Percentiles rank a stretch among this genome's conserved stretches.
Conservation (phyloP, 371 early-diverging fungal species). For the Chytridium lagenaria region DNA sequence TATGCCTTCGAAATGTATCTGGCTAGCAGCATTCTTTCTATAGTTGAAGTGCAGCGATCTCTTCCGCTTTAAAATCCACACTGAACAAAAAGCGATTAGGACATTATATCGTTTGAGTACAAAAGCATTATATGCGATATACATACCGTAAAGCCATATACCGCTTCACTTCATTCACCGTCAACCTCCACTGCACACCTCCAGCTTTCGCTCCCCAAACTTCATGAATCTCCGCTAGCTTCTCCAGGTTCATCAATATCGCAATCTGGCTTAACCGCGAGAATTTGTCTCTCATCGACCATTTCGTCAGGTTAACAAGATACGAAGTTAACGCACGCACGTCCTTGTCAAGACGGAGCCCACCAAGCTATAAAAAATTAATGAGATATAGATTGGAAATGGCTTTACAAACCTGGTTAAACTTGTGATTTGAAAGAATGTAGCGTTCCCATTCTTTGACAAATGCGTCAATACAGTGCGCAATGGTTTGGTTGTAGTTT, state of each 20-base stretch:
- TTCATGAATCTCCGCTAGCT: constrained; percentile 72
- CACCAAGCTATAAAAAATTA: too few relatives aligned
- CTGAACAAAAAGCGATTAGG: constrained; percentile 22
- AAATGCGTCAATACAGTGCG: constrained; percentile 65
- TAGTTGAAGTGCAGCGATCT: constrained; percentile 17
- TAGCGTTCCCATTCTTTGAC: constrained; percentile 86
- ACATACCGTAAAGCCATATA: constrained; percentile 40
- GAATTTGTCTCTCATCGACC: constrained; percentile 75
- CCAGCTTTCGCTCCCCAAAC: constrained; percentile 73
- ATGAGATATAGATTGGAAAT: too few relatives aligned
- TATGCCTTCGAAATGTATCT: not conserved
- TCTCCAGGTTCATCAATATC: constrained; percentile 79
- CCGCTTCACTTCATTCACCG: constrained; percentile 61
- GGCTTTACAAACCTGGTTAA: too few relatives aligned
- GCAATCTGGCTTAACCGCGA: constrained; percentile 82
- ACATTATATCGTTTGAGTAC: too few relatives aligned
- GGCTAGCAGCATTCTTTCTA: not conserved
- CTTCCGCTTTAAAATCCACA: constrained; percentile 40
- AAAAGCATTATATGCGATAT: not conserved
- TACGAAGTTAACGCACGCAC: constrained; percentile 75
- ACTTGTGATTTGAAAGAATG: constrained; percentile 75
- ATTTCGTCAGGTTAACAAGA: constrained; percentile 68
- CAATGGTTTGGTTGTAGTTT: constrained; percentile 72
- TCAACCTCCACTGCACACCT: constrained; percentile 66
- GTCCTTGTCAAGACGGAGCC: constrained; percentile 88